A percentile compares a stretch with the other conserved stretches of the same genome.
Evolutionary conservation across 495 filamentous ascomycete genomes (phyloP).

Genomic region (Penicillium cinerascens): DNA sequence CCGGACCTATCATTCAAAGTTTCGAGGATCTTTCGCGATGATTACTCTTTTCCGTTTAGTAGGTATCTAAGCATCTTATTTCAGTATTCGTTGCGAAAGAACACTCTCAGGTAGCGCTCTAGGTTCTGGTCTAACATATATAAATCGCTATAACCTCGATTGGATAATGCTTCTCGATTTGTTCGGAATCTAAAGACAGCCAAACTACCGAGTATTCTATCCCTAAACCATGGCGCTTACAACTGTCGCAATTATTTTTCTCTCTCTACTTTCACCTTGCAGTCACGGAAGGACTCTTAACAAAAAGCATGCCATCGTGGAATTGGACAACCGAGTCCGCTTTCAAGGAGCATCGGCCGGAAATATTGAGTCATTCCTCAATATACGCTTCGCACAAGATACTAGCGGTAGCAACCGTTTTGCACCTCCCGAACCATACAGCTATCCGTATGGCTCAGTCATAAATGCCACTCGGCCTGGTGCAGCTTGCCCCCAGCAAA

Average conservation of each 20-base stretch:
- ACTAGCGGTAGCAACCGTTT: constrained; percentile 13
- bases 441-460: constrained; percentile 7
- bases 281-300: background rate
- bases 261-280: background rate
- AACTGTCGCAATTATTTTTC: background rate
- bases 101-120: too few relatives aligned
- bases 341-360: constrained; percentile 5
- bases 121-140: background rate
- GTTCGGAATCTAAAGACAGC: background rate
- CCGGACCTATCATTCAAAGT: background rate
- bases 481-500: constrained; percentile 16
- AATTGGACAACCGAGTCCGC: background rate
- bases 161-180: background rate
- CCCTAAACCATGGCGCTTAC: background rate
- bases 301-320: background rate
- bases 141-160: background rate
- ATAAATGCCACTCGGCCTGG: constrained; percentile 11
- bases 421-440: constrained; percentile 8
- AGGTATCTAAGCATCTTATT: background rate
- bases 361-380: constrained; percentile 11
- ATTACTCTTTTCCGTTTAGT: background rate
- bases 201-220: background rate
- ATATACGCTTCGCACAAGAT: constrained; percentile 12
- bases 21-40: background rate
- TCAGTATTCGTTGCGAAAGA: background rate